Evolutionary conservation across 805 yeast species (phyloP).

Genomic region (Lipomyces yamanashiensis): DNA sequence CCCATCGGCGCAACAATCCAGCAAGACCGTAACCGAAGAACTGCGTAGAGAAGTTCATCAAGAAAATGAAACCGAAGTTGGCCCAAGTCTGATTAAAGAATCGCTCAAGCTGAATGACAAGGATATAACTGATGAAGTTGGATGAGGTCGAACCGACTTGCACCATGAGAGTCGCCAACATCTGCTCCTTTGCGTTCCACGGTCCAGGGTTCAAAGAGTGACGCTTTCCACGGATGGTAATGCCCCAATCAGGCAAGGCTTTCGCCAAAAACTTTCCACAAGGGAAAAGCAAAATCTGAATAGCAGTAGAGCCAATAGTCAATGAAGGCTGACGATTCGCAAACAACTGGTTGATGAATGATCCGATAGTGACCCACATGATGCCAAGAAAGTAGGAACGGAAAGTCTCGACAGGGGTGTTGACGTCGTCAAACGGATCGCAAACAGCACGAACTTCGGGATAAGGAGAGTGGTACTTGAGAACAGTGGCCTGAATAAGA

Average conservation of each 20-base stretch:
- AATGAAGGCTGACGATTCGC: no score
- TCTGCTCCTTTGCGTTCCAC: conserved; percentile 72
- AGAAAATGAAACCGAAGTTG: conserved; percentile 58
- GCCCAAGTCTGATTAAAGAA: conserved; percentile 41
- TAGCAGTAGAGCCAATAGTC: no score
- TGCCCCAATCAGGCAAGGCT: no score
- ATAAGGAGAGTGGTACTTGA: conserved; percentile 49
- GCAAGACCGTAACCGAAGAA: conserved; percentile 72
- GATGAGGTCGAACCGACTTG: conserved; percentile 15
- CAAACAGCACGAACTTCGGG: conserved; percentile 70
- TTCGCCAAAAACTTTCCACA: no score
- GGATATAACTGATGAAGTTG: conserved; percentile 53
- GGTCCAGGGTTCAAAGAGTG: no score
- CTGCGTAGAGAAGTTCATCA: conserved; percentile 60
- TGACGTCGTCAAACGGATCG: conserved; percentile 59
- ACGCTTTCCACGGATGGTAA: no score
- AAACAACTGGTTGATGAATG: conserved; percentile 64
- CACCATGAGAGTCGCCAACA: conserved; percentile 56
- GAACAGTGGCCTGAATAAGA: conserved; percentile 34
- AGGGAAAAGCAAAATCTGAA: no score
- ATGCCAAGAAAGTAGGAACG: conserved; percentile 60
- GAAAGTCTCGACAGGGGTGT: conserved; percentile 54
- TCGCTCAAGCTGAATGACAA: conserved; percentile 27
- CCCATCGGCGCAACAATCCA: conserved; percentile 61
- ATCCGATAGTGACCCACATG: conserved; percentile 60